Evolutionary conservation across 129 eudicot species (phyloP), one percentile per base, ranked within the genome.

Genomic region (Saposhnikovia divaricata): DNA sequence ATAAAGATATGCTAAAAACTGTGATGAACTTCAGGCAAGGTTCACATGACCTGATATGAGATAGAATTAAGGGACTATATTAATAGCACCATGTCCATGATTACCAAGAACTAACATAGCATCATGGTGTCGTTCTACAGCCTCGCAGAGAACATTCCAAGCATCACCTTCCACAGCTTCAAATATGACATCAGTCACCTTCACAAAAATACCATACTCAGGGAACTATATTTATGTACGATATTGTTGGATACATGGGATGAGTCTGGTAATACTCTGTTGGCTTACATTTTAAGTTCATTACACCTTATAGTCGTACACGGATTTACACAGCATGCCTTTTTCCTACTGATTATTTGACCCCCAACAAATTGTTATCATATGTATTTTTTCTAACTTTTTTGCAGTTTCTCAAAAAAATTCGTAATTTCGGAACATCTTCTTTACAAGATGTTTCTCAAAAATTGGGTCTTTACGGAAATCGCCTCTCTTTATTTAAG

Each of bases 61-160:
- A 10, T 2, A 69, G 11, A 16, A 10, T 9, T 45, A 23, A 38
- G 44, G 77, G 38, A 3, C 34, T 16, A 47, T 87, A 91, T 93
- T 91, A 27, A 93, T 84, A 77, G 94, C 91, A 78, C 98, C 98
- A 83, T 91, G 89, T 75, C 98, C 98, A 82, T 93, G 98, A 81
- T 92, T 91, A 71, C 98, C 98, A 51, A 93, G 92, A 69, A 93
- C 96, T 85, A 93, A 80, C 57, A 93, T 81, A 38, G 96, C 73
- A 25, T 96, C 98, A 84, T 91, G 91, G 81, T 91, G 91, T 85
- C 78, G 88, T 19, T 93, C 98, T 45, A 91, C 98, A 83, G 96
- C 91, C 76, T 93, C 93, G 63, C 96, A 90, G 6, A 93, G 85
- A 74, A 89, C 92, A 74, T 89, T 88, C 85, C 98, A 85, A n/a